phyloP scores from a whole-genome alignment of 2,329 filamentous ascomycete genomes.

The Colletotrichum sp. region DNA sequence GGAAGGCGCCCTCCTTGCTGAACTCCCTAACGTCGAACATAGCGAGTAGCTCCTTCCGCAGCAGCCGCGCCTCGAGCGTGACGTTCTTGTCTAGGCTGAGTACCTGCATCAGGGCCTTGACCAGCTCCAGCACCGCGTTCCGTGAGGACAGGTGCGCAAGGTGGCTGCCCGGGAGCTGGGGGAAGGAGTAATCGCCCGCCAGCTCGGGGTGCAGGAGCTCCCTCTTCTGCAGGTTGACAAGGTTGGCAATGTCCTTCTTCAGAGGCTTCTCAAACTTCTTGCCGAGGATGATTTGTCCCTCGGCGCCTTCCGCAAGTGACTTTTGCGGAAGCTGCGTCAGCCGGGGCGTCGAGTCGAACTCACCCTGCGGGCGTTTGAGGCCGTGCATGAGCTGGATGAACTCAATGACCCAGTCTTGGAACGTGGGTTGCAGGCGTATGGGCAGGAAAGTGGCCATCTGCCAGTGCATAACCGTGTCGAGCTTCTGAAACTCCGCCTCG shows the following conservation, averaged over 20 bases:
- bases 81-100: conserved; percentile 90
- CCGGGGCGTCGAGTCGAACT: conserved; percentile 56
- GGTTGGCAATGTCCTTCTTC: conserved; percentile 82
- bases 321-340: conserved; percentile 66
- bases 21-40: conserved; percentile 97
- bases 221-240: conserved; percentile 86
- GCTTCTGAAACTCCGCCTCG: conserved; percentile 72
- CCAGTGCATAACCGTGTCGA: conserved; percentile 98
- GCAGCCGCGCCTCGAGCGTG: conserved; percentile 81
- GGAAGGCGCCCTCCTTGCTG: conserved; percentile 83
- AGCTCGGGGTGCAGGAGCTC: conserved; percentile 91
- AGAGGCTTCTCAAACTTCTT: conserved; percentile 86
- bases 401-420: conserved; percentile 91
- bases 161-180: conserved; percentile 76
- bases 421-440: conserved; percentile 76
- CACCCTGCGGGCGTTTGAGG: conserved; percentile 72
- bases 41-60: conserved; percentile 86
- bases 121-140: conserved; percentile 74
- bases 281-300: conserved; percentile 73
- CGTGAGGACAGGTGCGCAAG: conserved; percentile 45
- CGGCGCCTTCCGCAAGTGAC: conserved; percentile 61
- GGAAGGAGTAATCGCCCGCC: conserved; percentile 86
- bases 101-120: conserved; percentile 93
- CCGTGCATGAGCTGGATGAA: conserved; percentile 95
- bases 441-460: conserved; percentile 93